Evolutionary conservation across 768 basidiomycete genomes (phyloP).

Genomic region (Agrocybe chaxingu): DNA sequence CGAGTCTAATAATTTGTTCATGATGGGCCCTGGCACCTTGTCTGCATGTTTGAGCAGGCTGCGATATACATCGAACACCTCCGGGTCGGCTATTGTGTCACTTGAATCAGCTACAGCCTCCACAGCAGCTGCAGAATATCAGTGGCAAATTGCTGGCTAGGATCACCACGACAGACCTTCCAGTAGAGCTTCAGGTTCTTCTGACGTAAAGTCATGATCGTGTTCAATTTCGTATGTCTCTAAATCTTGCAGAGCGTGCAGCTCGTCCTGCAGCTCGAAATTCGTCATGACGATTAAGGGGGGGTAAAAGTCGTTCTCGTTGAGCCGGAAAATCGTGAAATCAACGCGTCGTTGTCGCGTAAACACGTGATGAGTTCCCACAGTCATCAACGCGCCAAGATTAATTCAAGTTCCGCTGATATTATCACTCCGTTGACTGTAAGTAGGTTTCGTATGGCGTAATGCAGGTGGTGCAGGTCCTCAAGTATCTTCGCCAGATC

Average conservation of each 20-base stretch:
- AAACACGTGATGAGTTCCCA: background rate
- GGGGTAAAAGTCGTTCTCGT: background rate
- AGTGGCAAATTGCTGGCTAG: background rate
- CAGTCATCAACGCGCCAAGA: background rate
- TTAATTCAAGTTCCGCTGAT: no score
- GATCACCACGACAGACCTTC: slow-evolving; percentile 43
- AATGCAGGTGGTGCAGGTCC: no score
- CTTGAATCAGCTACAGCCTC: slow-evolving; percentile 75
- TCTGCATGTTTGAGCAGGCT: slow-evolving; percentile 77
- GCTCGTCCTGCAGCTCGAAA: slow-evolving; percentile 81
- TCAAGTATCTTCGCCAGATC: no score
- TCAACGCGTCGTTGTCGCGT: slow-evolving; percentile 7
- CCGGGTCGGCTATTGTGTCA: slow-evolving; percentile 62
- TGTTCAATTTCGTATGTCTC: slow-evolving; percentile 63
- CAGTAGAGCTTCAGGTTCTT: slow-evolving; percentile 53
- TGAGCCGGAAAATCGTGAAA: background rate
- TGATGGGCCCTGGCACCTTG: slow-evolving; percentile 55
- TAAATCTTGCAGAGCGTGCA: slow-evolving; percentile 60
- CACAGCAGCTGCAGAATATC: slow-evolving; percentile 58
- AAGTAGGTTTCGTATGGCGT: no score
- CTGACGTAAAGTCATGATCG: slow-evolving; percentile 60
- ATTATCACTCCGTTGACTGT: no score
- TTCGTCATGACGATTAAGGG: slow-evolving; percentile 19
- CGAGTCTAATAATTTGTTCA: slow-evolving; percentile 88
- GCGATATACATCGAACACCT: slow-evolving; percentile 80